phyloP scores from a whole-genome alignment of 1,284 basidiomycete genomes.

The Cutaneotrichosporon cavernicola region DNA sequence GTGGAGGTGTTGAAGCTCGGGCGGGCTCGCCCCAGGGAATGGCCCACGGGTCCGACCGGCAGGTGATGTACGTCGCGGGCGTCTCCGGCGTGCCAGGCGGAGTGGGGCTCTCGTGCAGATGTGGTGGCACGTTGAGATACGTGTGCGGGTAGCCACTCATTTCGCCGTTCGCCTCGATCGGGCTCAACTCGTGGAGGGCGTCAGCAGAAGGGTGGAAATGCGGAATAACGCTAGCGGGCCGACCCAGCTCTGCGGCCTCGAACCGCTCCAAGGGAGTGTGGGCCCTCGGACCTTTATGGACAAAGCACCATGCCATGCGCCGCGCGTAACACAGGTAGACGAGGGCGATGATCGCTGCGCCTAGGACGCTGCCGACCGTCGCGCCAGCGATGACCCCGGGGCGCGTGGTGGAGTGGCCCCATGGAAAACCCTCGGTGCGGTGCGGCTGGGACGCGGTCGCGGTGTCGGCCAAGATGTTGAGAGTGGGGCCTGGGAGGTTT shows the following conservation, averaged over 20 bases:
- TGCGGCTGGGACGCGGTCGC: background rate
- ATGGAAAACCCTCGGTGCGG: background rate
- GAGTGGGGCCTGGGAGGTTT: background rate
- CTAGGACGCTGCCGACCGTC: conserved; percentile 2
- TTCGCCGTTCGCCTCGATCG: background rate
- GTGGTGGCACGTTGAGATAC: background rate
- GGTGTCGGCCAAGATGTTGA: background rate
- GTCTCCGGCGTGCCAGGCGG: background rate
- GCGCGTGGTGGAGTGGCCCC: background rate
- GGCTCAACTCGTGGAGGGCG: background rate
- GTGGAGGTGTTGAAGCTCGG: too few relatives aligned
- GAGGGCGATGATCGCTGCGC: conserved; percentile 3
- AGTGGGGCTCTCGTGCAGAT: background rate
- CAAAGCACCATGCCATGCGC: conserved; percentile 7
- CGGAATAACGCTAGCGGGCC: background rate
- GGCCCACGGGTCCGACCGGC: background rate
- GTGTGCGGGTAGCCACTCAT: background rate
- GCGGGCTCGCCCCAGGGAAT: background rate
- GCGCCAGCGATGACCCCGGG: conserved; percentile 11
- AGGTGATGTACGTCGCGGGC: background rate
- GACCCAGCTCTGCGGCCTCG: background rate
- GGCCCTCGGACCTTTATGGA: background rate
- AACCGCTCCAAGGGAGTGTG: conserved; percentile 1
- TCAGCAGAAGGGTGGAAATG: background rate
- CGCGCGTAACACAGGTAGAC: conserved; percentile 1